Conservation (phyloP, 768 basidiomycete genomes). For the Russula virescens region DNA sequence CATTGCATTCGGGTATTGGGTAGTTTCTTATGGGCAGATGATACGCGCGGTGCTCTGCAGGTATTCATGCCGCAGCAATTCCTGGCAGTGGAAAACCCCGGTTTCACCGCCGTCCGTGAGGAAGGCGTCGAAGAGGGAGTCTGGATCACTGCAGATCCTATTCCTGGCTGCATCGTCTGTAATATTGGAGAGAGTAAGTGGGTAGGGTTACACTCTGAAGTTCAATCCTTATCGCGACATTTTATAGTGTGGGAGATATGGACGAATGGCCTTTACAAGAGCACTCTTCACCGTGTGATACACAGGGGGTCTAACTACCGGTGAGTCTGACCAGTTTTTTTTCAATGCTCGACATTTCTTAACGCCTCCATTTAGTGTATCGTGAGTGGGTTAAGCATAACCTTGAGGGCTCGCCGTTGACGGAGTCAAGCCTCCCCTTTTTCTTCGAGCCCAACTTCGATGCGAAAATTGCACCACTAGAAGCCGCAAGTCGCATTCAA, state of each 20-base stretch:
- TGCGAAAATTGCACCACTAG: slow-evolving; percentile 60
- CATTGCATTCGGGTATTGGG: slow-evolving; percentile 16
- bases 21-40: slow-evolving; percentile 84
- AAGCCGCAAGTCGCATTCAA: slow-evolving; percentile 48
- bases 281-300: slow-evolving; percentile 86
- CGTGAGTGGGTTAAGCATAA: slow-evolving; percentile 41
- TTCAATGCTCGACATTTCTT: not conserved
- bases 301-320: slow-evolving; percentile 69
- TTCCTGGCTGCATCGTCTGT: slow-evolving; percentile 78
- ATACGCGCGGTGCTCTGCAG: slow-evolving; percentile 73
- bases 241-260: slow-evolving; percentile 84
- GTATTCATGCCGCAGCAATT: slow-evolving; percentile 58
- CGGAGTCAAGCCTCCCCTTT: slow-evolving; percentile 64
- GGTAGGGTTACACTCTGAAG: not conserved
- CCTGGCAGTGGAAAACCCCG: slow-evolving; percentile 24
- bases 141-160: slow-evolving; percentile 85
- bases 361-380: slow-evolving; percentile 45
- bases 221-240: not conserved
- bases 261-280: slow-evolving; percentile 81
- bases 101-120: slow-evolving; percentile 37
- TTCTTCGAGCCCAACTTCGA: slow-evolving; percentile 91
- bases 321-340: slow-evolving; percentile 23
- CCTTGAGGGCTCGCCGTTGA: slow-evolving; percentile 2
- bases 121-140: slow-evolving; percentile 52
- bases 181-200: slow-evolving; percentile 86